Evolutionary conservation across 2,329 filamentous ascomycete genomes (phyloP), one percentile per base, ranked within the genome.

Genomic region (Pseudogymnoascus sp.): DNA sequence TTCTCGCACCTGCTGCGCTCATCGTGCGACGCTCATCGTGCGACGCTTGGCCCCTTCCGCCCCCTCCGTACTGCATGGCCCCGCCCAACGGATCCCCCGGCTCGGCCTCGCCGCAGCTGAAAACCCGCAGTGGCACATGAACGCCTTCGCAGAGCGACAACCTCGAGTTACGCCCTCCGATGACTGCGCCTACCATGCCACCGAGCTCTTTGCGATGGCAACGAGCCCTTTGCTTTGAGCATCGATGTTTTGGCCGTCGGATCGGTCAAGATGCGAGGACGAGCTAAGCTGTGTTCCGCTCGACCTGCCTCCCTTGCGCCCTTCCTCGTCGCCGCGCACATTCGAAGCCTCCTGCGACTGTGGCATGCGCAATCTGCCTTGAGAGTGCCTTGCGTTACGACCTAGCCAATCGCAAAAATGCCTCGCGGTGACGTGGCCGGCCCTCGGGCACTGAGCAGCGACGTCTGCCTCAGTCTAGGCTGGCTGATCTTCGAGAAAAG

Each of bases 91-190:
- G 29, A 24, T 26, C 59, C 31, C 58, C 58, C 50, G 44, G n/a
- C 24, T 41, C 39, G 60, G 60, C 60, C 60, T 17, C 29, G 41
- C 62, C 60, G 33, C 37, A 63, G 62, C 60, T 62, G 57, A 63
- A 54, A 62, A 17, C 50, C 62, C 58, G 41, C 41, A 47, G n/a
- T 47, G n/a, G 15, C 3, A 47, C 41, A 47, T 47, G 41, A 8
- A 47, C 41, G 41, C 41, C 8, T 47, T 13, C 35, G 35, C 35
- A 37, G 10, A n/a, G 35, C 35, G 9, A 37, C 35, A 37, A 37
- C 39, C 39, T 10, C 39, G 8, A 4, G 21, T 21, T 21, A 21
- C 21, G 21, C 21, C 3, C 21, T 39, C 3, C n/a, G 17, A 26
- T 50, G 7, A 54, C 21, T 54, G 44, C 44, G 13, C 44, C 21